These are phyloP conservation scores for Termitomyces sp. DNA, from an alignment of 768 basidiomycete species.

Conservation along the genomic window DNA sequence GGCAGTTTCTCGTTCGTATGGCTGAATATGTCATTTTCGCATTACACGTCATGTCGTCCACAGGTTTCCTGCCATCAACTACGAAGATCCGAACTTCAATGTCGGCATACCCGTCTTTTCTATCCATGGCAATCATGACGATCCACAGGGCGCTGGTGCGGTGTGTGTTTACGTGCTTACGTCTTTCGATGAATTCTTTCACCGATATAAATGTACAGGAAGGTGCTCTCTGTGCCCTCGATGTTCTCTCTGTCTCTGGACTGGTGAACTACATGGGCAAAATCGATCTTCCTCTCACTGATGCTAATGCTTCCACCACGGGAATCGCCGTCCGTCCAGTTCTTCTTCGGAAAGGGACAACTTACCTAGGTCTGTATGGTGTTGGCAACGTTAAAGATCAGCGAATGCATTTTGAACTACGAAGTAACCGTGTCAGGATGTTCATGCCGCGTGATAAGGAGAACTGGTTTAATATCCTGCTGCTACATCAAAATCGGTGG, in stretches of 20 bases:
- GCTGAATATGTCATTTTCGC: not conserved
- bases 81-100: conserved; percentile 95
- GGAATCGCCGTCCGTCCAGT: conserved; percentile 89
- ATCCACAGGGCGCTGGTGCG: conserved; percentile 92
- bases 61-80: conserved; percentile 95
- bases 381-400: conserved; percentile 96
- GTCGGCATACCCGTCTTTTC: conserved; percentile 97
- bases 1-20: conserved; percentile 71
- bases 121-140: conserved; percentile 99
- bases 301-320: conserved; percentile 54
- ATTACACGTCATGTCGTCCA: not conserved
- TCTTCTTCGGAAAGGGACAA: conserved; percentile 84
- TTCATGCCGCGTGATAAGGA: conserved; percentile 90
- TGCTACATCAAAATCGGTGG: conserved; percentile 95
- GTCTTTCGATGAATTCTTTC: not conserved
- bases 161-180: conserved; percentile 36
- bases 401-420: conserved; percentile 92
- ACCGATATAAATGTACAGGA: conserved; percentile 43
- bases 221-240: conserved; percentile 93
- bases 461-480: conserved; percentile 91
- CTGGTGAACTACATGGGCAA: conserved; percentile 98
- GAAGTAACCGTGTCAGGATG: conserved; percentile 93
- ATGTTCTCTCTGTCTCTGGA: conserved; percentile 90
- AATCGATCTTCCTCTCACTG: conserved; percentile 76
- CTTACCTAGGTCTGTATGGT: conserved; percentile 88